These are phyloP conservation scores for Quercus glauca DNA, from an alignment of 306 rosid species.

Conservation along the genomic window DNA sequence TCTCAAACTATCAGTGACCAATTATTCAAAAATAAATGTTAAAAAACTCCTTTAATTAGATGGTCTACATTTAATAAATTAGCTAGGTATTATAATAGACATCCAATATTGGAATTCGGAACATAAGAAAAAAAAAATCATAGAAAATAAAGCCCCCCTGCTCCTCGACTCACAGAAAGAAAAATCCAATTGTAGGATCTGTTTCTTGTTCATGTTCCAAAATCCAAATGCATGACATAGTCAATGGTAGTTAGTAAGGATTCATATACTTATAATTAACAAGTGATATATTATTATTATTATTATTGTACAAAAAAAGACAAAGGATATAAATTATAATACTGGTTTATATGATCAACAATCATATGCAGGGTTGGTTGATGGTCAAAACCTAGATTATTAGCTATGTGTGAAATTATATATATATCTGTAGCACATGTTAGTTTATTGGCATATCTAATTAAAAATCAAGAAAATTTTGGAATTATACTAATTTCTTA, in stretches of 20 bases:
- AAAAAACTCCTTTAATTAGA: no score
- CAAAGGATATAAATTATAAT: no score
- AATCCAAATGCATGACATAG: background rate
- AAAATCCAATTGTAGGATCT: background rate
- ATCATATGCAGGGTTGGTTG: slow-evolving; percentile 9
- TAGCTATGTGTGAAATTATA: slow-evolving; percentile 22
- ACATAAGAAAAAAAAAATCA: background rate
- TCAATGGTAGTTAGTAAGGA: slow-evolving; percentile 9
- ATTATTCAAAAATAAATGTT: background rate
- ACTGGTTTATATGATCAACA: background rate
- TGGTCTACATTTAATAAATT: background rate
- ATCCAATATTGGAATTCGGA: no score
- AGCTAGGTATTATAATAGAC: background rate
- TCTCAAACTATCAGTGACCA: background rate
- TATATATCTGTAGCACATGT: slow-evolving; percentile 41
- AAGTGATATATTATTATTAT: no score
- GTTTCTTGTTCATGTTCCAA: background rate
- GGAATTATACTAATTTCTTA: slow-evolving; percentile 24
- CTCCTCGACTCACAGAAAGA: background rate
- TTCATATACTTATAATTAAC: background rate
- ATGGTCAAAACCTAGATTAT: slow-evolving; percentile 32
- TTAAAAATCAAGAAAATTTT: slow-evolving; percentile 4
- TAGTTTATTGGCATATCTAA: slow-evolving; percentile 25
- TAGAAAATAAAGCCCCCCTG: background rate
- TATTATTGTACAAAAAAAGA: no score